A percentile compares a stretch with the other conserved stretches of the same genome.
Evolutionary conservation across 306 rosid genomes (phyloP).

Genomic region (Lathyrus oleraceus): DNA sequence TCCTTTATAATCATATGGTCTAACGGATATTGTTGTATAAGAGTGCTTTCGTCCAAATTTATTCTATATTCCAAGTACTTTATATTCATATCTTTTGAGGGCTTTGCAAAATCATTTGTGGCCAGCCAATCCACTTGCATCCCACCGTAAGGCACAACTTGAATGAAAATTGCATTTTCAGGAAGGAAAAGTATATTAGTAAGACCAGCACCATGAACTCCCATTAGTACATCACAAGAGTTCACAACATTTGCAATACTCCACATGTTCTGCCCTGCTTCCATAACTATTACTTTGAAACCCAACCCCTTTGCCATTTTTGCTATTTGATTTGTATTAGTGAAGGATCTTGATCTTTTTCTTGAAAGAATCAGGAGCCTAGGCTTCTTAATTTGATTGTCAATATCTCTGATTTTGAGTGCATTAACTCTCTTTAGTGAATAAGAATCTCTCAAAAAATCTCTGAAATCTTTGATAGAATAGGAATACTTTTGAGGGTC

Average conservation of each 20-base stretch:
- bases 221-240: conserved; percentile 87
- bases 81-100: conserved; percentile 67
- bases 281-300: conserved; percentile 54
- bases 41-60: conserved; percentile 65
- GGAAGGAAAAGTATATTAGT: conserved; percentile 89
- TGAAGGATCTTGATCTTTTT: conserved; percentile 64
- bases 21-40: conserved; percentile 62
- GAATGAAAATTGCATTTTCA: conserved; percentile 68
- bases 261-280: conserved; percentile 48
- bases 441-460: conserved; percentile 57
- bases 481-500: conserved; percentile 59
- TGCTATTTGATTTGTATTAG: conserved; percentile 52
- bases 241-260: conserved; percentile 62
- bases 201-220: conserved; percentile 96
- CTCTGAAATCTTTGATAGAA: conserved; percentile 72
- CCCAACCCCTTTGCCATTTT: conserved; percentile 63
- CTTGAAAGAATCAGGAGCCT: conserved; percentile 68
- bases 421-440: conserved; percentile 55
- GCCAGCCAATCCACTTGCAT: conserved; percentile 60
- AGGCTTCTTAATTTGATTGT: conserved; percentile 41
- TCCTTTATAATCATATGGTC: conserved; percentile 56
- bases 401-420: conserved; percentile 35
- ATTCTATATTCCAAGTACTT: conserved; percentile 77
- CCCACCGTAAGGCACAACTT: conserved; percentile 74
- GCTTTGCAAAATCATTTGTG: conserved; percentile 49